Base-by-base conservation (phyloP, 352 stramenopile genomes). In the Globisporangium nodosum region DNA sequence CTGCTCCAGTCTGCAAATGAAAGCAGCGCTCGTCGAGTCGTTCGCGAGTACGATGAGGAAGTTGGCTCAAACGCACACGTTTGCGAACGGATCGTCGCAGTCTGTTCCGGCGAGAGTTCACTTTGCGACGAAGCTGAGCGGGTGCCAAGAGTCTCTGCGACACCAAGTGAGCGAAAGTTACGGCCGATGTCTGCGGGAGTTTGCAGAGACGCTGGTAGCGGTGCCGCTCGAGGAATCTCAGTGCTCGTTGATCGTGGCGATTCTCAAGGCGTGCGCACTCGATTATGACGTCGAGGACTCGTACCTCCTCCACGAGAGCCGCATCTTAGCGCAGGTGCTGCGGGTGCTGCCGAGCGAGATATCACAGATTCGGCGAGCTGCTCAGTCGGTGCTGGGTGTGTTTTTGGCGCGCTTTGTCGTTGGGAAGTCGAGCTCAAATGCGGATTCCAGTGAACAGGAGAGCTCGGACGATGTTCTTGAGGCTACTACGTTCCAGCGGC, bases 201-300 rank as follows among this genome's bases (percentile, higher is more conserved):
- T 27, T 74, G 31, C 63, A 12, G 45, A 49, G 8, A 24, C 24
- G 45, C 45, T 76, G 49, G 69, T 31, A 16, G 68, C 40, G 31
- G 56, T 63, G 45, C 47, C 52, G 11, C 55, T 63, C n/a, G 64
- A 77, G 52, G 52, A 52, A 16, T 49, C 50, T 43, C 55, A 52
- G 50, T 71, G 66, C 31, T 52, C 63, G 43, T 52, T 85, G 21
- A 68, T 83, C 20, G 68, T 81, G 48, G 63, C 63, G 9, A 56
- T 87, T 8, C 65, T 91, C 16, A 86, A 84, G 50, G 63, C 69
- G 0, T 79, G 79, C 15, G 76, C 70, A 24, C 70, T 92, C 16
- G 84, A 93, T 48, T 93, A 88, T 47, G 71, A 92, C n/a, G 54
- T 85, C 8, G 81, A 92, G 37, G 84, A 93, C 47, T 74, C 76